phyloP scores from a whole-genome alignment of 2,329 filamentous ascomycete species.

The Parastagonospora nodorum region DNA sequence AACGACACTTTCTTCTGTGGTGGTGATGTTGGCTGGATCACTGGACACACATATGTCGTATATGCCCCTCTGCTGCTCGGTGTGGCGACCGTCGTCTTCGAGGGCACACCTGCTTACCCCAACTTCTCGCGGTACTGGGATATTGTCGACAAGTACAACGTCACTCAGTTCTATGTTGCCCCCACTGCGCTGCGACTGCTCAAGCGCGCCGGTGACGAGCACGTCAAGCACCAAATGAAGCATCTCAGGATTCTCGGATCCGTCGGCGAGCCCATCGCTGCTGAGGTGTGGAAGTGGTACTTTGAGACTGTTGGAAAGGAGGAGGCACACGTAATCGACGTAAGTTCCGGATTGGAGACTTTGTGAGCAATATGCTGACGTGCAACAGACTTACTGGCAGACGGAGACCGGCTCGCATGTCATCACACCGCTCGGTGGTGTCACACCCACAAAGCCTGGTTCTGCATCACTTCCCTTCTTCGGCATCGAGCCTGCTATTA shows the following conservation, averaged over 20 bases:
- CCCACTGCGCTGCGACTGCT: slow-evolving; percentile 90
- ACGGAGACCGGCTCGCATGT: slow-evolving; percentile 97
- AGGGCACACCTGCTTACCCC: slow-evolving; percentile 96
- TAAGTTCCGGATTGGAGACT: slow-evolving; percentile 58
- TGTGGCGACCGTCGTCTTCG: slow-evolving; percentile 93
- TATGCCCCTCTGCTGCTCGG: slow-evolving; percentile 93
- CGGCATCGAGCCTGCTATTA: slow-evolving; percentile 95
- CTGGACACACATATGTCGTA: slow-evolving; percentile 96
- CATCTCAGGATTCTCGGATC: slow-evolving; percentile 88
- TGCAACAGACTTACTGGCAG: slow-evolving; percentile 95
- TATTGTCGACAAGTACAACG: slow-evolving; percentile 90
- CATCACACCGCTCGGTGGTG: slow-evolving; percentile 88
- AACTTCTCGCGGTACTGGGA: slow-evolving; percentile 99
- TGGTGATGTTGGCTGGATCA: slow-evolving; percentile 99
- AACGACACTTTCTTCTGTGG: slow-evolving; percentile 96
- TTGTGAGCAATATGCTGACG: slow-evolving; percentile 19
- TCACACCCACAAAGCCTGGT: slow-evolving; percentile 95
- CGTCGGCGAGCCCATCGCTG: slow-evolving; percentile 95
- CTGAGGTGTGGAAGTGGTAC: slow-evolving; percentile 99
- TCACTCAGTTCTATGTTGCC: slow-evolving; percentile 98
- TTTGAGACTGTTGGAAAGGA: slow-evolving; percentile 93
- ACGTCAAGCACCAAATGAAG: slow-evolving; percentile 88
- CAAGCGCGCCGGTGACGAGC: slow-evolving; percentile 93
- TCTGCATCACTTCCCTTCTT: slow-evolving; percentile 97
- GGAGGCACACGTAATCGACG: slow-evolving; percentile 90